A percentile compares a stretch with the other conserved stretches of the same genome.
phyloP scores from a whole-genome alignment of 768 basidiomycete species.

The Amanita pallidorosea region DNA sequence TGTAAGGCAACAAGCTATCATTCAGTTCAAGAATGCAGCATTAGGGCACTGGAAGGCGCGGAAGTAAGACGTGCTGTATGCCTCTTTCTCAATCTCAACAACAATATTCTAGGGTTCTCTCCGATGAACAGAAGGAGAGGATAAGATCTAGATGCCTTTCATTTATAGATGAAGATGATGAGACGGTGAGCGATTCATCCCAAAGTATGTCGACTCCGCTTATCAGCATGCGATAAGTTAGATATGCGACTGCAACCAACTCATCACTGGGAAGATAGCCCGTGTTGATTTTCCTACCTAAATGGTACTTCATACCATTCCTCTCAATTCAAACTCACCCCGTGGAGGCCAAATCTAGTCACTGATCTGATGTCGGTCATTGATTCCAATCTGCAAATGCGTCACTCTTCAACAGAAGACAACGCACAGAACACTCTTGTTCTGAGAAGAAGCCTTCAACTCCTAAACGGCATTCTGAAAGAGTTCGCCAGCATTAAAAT shows the following conservation, averaged over 20 bases:
- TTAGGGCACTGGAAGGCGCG: constrained; percentile 67
- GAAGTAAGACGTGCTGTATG: constrained; percentile 35
- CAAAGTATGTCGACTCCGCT: not conserved
- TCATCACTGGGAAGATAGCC: constrained; percentile 68
- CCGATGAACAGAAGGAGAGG: constrained; percentile 52
- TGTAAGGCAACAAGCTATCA: constrained; percentile 72
- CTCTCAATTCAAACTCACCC: not conserved
- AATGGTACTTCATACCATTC: constrained; percentile 40
- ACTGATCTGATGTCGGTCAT: constrained; percentile 44
- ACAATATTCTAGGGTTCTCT: constrained; percentile 39
- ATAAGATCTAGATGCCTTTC: constrained; percentile 56
- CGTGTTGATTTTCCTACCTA: constrained; percentile 64
- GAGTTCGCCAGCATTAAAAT: constrained; percentile 66
- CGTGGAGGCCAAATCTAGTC: constrained; percentile 48
- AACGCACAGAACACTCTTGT: constrained; percentile 35
- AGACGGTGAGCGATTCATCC: constrained; percentile 38
- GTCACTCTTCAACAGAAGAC: constrained; percentile 30
- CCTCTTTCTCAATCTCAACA: not conserved
- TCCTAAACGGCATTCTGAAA: constrained; percentile 57
- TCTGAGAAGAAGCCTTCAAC: constrained; percentile 50
- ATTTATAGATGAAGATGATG: constrained; percentile 71
- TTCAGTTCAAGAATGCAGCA: constrained; percentile 82
- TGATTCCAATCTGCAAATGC: constrained; percentile 37
- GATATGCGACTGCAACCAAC: constrained; percentile 73
- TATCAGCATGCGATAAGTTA: constrained; percentile 16